A percentile compares a stretch with the other conserved stretches of the same genome.
phyloP scores from a whole-genome alignment of 2,329 filamentous ascomycete species.

The Neonectria coccinea region DNA sequence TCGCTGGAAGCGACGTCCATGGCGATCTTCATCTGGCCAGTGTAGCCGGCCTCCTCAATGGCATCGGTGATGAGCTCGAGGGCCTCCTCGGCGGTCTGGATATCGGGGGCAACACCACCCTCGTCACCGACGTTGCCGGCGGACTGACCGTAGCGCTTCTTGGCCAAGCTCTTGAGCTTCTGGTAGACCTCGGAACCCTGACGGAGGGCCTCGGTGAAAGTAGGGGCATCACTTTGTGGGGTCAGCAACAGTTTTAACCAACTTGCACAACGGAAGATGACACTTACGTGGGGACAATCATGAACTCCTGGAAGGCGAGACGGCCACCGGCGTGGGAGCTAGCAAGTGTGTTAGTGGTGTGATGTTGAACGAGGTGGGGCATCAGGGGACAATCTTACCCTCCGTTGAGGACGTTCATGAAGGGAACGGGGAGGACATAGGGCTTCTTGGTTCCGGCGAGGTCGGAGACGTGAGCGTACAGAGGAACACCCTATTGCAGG shows the following conservation, averaged over 20 bases:
- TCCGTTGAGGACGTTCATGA: constrained; percentile 94
- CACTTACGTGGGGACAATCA: constrained; percentile 85
- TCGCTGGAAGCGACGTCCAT: constrained; percentile 99
- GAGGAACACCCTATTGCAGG: constrained; percentile 72
- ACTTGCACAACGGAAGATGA: background rate
- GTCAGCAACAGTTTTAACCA: constrained; percentile 25
- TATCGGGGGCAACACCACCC: constrained; percentile 99
- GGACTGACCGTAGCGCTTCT: constrained; percentile 99
- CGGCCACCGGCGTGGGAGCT: constrained; percentile 97
- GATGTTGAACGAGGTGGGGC: background rate
- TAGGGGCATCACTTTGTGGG: constrained; percentile 75
- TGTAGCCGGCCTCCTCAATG: constrained; percentile 96
- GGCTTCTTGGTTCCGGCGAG: constrained; percentile 92
- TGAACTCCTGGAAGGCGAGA: constrained; percentile 95
- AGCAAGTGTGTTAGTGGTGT: constrained; percentile 34
- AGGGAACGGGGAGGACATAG: constrained; percentile 89
- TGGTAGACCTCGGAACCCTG: constrained; percentile 99
- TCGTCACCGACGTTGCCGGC: constrained; percentile 99
- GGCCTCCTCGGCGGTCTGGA: constrained; percentile 95
- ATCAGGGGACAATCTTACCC: constrained; percentile 54
- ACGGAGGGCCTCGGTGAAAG: constrained; percentile 95
- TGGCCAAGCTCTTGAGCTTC: constrained; percentile 93
- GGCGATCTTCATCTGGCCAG: constrained; percentile 95
- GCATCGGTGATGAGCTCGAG: constrained; percentile 95
- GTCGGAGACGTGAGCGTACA: constrained; percentile 90